Percentiles rank a stretch among this genome's conserved stretches.
Evolutionary conservation across 1,284 basidiomycete species (phyloP).

Genomic region (Coniophora puteana): DNA sequence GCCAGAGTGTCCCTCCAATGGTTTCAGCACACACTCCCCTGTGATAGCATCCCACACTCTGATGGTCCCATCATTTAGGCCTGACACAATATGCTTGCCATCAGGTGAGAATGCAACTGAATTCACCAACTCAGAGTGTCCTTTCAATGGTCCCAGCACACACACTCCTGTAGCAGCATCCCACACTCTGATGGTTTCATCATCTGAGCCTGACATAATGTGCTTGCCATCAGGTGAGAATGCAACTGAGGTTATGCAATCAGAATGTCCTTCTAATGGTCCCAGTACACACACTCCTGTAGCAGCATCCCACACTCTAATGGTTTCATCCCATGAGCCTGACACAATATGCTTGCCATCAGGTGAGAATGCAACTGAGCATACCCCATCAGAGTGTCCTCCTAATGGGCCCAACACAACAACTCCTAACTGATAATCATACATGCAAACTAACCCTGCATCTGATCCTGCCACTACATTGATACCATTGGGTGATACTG

Average conservation of each 20-base stretch:
- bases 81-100: conserved; percentile 3
- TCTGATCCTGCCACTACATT: no score
- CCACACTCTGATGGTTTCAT: conserved; percentile 2
- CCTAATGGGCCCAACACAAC: neutral
- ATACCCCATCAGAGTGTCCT: neutral
- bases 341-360: neutral
- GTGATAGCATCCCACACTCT: conserved; percentile 6
- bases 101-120: conserved; percentile 9
- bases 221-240: conserved; percentile 2
- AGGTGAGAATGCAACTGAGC: neutral
- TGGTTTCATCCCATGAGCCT: neutral
- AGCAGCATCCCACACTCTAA: neutral
- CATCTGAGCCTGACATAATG: conserved; percentile 1
- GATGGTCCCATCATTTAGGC: neutral
- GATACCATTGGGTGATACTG: conserved; percentile 31
- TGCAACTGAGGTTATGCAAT: conserved; percentile 1
- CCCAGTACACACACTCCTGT: neutral
- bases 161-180: neutral
- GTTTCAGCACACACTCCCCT: neutral
- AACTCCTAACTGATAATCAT: conserved; percentile 1
- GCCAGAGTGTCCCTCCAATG: no score
- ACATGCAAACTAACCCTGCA: conserved; percentile 6
- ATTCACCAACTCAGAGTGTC: neutral
- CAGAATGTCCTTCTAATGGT: neutral
- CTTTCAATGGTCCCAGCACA: neutral